Evolutionary conservation across 2,329 filamentous ascomycete species (phyloP), one percentile per base, ranked within the genome.

Genomic region (Cladophialophora bantiana): DNA sequence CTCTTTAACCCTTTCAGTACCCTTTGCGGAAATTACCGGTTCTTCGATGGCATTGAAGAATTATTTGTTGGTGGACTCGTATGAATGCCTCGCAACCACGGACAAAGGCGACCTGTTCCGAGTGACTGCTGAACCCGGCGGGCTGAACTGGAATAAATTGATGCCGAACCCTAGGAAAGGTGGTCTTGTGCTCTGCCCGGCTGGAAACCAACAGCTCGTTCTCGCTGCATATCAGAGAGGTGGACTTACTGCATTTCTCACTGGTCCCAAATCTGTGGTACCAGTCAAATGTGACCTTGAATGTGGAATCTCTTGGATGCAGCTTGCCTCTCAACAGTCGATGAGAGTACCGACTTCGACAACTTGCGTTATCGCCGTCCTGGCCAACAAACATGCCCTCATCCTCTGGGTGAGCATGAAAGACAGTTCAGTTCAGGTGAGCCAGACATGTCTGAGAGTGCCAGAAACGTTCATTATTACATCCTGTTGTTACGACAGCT

Each of bases 381-480:
- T 68, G 35, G 40, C 52, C n/a, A 64, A 70, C 34, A 48, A 42
- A 26, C 18, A 58, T 7, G 32, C 48, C 10, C 18, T 66, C 31
- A 48, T 66, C 34, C 56, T 71, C 13, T 69, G 69, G 69, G 9
- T 71, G 12, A 40, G 15, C 20, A 32, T 45, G 20, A 31, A 53
- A 26, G 59, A 59, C 38, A 38, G 3, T 9, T 60, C 62, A n/a
- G 13, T 62, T 36, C 18, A 53, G 48, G 26, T 59, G 38, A 53
- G 54, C 10, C 32, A 67, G 10, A 68, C 65, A 10, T 68, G 68
- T 7, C 64, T 79, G 65, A 56, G 67, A 73, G 36, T 82, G 5
- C 81, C 83, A 4, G 71, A 79, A 2, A 79, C 78, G 4, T 86
- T 87, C 61, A 74, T 81, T 1, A 80, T 88, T 13, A 86, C 85